Conservation (phyloP, 1,284 basidiomycete genomes). For the Leccinum pachyderme region DNA sequence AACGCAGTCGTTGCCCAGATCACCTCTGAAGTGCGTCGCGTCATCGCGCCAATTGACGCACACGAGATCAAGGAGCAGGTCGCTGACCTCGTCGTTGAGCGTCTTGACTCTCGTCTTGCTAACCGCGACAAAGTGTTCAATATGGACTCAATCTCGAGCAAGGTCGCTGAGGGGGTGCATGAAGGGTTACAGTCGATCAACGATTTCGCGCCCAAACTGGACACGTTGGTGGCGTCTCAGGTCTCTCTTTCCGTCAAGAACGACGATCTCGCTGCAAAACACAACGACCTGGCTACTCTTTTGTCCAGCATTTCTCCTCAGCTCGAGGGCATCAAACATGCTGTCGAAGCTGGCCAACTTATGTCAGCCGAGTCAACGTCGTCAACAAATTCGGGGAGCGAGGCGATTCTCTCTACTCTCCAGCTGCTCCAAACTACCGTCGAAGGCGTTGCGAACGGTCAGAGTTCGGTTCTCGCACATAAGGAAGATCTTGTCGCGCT, state of each 20-base stretch:
- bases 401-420: slow-evolving; percentile 29
- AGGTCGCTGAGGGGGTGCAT: slow-evolving; percentile 53
- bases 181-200: slow-evolving; percentile 48
- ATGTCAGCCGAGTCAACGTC: slow-evolving; percentile 3
- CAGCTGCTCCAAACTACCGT: slow-evolving; percentile 46
- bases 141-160: slow-evolving; percentile 55
- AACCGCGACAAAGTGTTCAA: slow-evolving; percentile 71
- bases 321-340: slow-evolving; percentile 41
- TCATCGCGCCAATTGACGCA: slow-evolving; percentile 72
- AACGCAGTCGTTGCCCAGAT: slow-evolving; percentile 56
- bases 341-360: slow-evolving; percentile 28
- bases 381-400: slow-evolving; percentile 31
- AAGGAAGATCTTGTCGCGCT: slow-evolving; percentile 44
- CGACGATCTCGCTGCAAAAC: slow-evolving; percentile 33
- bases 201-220: slow-evolving; percentile 37
- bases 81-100: slow-evolving; percentile 79
- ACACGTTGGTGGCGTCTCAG: slow-evolving; percentile 44
- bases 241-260: slow-evolving; percentile 40
- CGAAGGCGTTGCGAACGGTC: slow-evolving; percentile 42
- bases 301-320: slow-evolving; percentile 45
- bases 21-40: slow-evolving; percentile 62
- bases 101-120: slow-evolving; percentile 73
- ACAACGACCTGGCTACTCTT: slow-evolving; percentile 36
- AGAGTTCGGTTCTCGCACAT: slow-evolving; percentile 44
- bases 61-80: slow-evolving; percentile 84